phyloP scores from a whole-genome alignment of 306 rosid species.

The Inga oerstediana region DNA sequence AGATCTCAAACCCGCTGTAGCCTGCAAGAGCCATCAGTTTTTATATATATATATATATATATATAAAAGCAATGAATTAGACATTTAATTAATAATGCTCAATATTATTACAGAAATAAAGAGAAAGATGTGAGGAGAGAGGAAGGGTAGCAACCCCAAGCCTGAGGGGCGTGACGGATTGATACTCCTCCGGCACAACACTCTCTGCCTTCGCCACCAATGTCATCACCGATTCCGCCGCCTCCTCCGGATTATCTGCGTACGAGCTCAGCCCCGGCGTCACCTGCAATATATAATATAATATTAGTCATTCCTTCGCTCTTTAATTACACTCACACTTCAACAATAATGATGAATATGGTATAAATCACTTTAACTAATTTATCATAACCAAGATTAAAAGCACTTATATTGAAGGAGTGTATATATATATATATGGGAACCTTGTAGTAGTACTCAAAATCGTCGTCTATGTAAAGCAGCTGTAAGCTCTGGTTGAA shows the following conservation, averaged over 20 bases:
- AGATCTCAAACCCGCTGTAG: slow-evolving; percentile 33
- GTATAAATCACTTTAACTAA: no score
- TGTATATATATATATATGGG: no score
- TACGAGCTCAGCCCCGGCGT: slow-evolving; percentile 59
- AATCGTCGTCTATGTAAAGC: slow-evolving; percentile 54
- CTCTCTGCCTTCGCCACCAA: slow-evolving; percentile 46
- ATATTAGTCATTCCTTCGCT: no score
- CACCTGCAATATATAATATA: background rate
- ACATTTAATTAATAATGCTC: background rate
- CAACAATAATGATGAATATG: no score
- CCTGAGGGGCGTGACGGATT: slow-evolving; percentile 55
- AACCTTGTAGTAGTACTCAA: slow-evolving; percentile 55
- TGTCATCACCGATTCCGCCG: slow-evolving; percentile 51
- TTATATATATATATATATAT: no score
- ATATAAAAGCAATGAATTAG: background rate
- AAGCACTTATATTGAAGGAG: no score
- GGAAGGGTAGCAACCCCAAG: slow-evolving; percentile 46
- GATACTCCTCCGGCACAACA: slow-evolving; percentile 55
- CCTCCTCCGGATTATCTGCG: slow-evolving; percentile 47
- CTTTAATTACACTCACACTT: background rate
- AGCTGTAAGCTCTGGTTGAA: slow-evolving; percentile 54
- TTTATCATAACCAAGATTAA: no score
- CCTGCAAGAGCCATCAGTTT: background rate
- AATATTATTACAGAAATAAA: background rate
- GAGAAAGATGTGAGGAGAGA: no score